Evolutionary conservation across 1,139 yeast species (phyloP), one percentile per base, ranked within the genome.

Genomic region (Suhomyces anneliseae): DNA sequence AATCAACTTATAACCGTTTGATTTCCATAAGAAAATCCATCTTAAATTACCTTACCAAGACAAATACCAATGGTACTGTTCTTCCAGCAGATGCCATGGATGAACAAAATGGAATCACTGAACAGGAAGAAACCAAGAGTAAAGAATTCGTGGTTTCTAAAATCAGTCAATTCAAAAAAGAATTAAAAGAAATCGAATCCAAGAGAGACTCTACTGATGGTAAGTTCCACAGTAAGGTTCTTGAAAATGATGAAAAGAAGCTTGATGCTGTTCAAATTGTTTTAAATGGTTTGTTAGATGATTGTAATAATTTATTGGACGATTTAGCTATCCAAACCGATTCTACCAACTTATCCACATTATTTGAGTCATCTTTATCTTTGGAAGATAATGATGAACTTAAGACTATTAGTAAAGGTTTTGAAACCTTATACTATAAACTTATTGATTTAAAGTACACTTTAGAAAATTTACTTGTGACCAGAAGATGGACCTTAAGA

Each of bases 401-500:
- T 33, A 45, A 42, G 34, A 15, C n/a, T 4, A 43, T 45, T 35
- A 44, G 41, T 29, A 55, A 45, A 47, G 49, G 54, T 12, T 61
- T 69, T 39, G 58, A 58, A 41, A 43, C 44, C 14, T 56, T 74
- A 27, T 74, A 72, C 56, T 56, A 61, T 35, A 64, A 66, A 52
- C 72, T 93, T 54, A 71, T 81, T 34, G 81, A 78, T 39, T 74
- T 90, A 56, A 89, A 90, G 65, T 74, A 81, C 27, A 85, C 84
- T 19, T 74, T 93, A 52, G 96, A 89, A 58, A 89, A 88, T 56
- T 72, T 93, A 55, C 74, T 90, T 54, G 82, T 93, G 34, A 93
- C 99, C 4, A 84, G 97, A 68, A 81, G 98, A 65, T 93, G 99
- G 99, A 92, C 98, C 2, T 74, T 93, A 68, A 81, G 99, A 61